These are phyloP conservation scores for Calophaca sinica DNA, from an alignment of 306 rosid genomes.

Conservation along the genomic window DNA sequence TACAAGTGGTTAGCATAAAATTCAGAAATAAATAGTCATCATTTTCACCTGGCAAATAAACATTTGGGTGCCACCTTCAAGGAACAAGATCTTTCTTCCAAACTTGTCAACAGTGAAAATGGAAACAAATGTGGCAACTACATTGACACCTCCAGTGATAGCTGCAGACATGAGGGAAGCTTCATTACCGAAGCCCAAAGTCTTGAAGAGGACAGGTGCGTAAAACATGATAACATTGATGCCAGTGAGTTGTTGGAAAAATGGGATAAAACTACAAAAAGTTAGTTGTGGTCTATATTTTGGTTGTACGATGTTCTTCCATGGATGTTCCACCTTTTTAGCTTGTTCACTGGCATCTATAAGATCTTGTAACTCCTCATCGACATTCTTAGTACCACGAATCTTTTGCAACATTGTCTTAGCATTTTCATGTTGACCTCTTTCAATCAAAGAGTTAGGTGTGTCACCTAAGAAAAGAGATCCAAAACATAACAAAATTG, in stretches of 20 bases:
- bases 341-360: conserved; percentile 21
- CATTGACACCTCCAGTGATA: conserved; percentile 20
- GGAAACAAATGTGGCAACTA: conserved; percentile 29
- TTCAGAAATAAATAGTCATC: neutral
- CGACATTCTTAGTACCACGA: neutral
- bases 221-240: conserved; percentile 40
- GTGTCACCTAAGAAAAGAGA: conserved; percentile 11
- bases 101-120: conserved; percentile 11
- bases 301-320: conserved; percentile 12
- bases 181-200: conserved; percentile 19
- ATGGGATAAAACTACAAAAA: neutral
- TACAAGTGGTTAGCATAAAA: too few relatives aligned
- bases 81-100: conserved; percentile 25
- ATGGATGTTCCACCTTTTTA: conserved; percentile 20
- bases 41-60: conserved; percentile 28
- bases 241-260: conserved; percentile 35
- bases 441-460: conserved; percentile 31
- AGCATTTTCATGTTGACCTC: neutral
- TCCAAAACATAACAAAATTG: neutral
- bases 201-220: conserved; percentile 25
- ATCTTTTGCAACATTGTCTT: conserved; percentile 8
- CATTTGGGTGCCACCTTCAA: conserved; percentile 34
- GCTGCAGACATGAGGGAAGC: conserved; percentile 34
- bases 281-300: conserved; percentile 36
- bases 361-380: conserved; percentile 23